Percentiles rank a stretch among this genome's conserved stretches.
Conservation (phyloP, 1,284 basidiomycete species). For the Sparassis latifolia region DNA sequence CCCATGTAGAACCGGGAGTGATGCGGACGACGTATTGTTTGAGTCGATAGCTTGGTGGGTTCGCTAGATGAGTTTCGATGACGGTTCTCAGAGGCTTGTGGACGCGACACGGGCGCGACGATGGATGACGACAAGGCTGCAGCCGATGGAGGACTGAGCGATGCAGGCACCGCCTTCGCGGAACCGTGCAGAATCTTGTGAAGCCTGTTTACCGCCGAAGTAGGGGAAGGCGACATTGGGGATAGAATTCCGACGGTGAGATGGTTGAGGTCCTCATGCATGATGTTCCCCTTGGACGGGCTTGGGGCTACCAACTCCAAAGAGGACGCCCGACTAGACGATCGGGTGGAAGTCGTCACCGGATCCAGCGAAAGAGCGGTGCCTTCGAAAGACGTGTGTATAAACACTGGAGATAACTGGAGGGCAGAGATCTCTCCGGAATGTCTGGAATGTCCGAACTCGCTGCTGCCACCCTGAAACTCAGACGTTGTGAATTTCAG, state of each 20-base stretch:
- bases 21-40: slow-evolving; percentile 1
- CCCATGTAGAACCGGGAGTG: slow-evolving; percentile 21
- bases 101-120: background rate
- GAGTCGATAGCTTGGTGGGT: background rate
- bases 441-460: background rate
- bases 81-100: background rate
- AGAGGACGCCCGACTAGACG: background rate
- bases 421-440: background rate
- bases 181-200: background rate
- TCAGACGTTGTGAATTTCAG: background rate
- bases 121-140: slow-evolving; percentile 5
- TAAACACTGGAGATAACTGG: background rate
- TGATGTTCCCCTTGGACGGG: background rate
- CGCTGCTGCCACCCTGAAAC: background rate
- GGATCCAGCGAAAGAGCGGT: background rate
- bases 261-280: background rate
- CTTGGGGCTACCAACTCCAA: background rate
- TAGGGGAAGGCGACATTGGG: background rate
- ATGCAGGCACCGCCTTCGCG: background rate
- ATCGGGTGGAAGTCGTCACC: background rate
- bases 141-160: slow-evolving; percentile 2
- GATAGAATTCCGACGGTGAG: background rate
- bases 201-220: background rate
- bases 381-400: background rate
- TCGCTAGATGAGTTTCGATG: background rate